These are phyloP conservation scores for Aspergillus sp. DNA, from an alignment of 2,329 filamentous ascomycete genomes.

Conservation along the genomic window DNA sequence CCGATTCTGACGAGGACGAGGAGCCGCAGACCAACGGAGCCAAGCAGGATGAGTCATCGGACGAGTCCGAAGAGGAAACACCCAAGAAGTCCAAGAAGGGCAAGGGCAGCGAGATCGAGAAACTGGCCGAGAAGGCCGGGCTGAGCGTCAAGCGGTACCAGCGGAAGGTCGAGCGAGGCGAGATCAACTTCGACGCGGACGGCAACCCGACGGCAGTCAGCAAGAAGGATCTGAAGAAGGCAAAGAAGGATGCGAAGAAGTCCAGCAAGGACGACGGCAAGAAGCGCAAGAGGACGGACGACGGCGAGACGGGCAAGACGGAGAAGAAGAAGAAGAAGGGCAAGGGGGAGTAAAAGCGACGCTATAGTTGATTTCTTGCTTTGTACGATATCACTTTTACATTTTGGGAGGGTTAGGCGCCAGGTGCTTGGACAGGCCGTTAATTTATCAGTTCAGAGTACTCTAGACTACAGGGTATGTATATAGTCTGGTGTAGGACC, in stretches of 20 bases:
- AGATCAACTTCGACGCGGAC: slow-evolving; percentile 57
- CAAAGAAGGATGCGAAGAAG: slow-evolving; percentile 54
- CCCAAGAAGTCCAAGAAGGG: slow-evolving; percentile 35
- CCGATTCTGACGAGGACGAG: slow-evolving; percentile 22
- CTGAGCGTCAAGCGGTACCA: slow-evolving; percentile 68
- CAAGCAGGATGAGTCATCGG: slow-evolving; percentile 17
- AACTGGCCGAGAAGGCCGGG: slow-evolving; percentile 57
- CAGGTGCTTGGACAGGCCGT: too few species aligned
- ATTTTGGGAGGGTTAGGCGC: too few species aligned
- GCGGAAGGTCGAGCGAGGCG: slow-evolving; percentile 66
- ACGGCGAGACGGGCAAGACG: slow-evolving; percentile 47
- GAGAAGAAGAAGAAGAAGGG: slow-evolving; percentile 42
- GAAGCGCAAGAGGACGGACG: slow-evolving; percentile 57
- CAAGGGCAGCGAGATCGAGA: slow-evolving; percentile 42
- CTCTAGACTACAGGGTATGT: too few species aligned
- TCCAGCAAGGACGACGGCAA: slow-evolving; percentile 51
- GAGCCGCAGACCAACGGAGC: slow-evolving; percentile 13
- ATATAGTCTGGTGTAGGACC: too few species aligned
- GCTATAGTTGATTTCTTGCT: slow-evolving; percentile 7
- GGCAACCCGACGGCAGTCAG: slow-evolving; percentile 59
- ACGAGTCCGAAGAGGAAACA: slow-evolving; percentile 21
- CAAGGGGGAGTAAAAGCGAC: slow-evolving; percentile 48
- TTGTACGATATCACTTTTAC: slow-evolving; percentile 42
- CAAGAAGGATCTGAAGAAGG: slow-evolving; percentile 70
- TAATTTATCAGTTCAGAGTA: too few species aligned